A percentile compares a stretch with the other conserved stretches of the same genome.
These are phyloP conservation scores for Herpetomonas tarakana DNA, from an alignment of 208 protist species.

Conservation along the genomic window DNA sequence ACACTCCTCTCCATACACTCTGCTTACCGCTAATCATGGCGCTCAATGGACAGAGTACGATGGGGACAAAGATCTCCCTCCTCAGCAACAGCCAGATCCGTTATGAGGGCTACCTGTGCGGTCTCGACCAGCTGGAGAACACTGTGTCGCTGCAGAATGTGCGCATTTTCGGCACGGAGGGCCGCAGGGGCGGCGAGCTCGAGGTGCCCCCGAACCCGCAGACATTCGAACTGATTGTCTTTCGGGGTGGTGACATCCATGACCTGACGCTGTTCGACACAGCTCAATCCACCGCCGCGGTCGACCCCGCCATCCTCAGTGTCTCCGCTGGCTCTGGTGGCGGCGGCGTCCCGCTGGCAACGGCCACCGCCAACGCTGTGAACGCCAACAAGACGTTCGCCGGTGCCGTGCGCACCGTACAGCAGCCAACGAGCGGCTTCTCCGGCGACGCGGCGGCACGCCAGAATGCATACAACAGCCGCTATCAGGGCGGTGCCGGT, in stretches of 20 bases:
- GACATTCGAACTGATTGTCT: slow-evolving; percentile 88
- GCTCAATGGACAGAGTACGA: slow-evolving; percentile 11
- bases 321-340: slow-evolving; percentile 23
- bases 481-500: slow-evolving; percentile 2
- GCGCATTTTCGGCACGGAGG: slow-evolving; percentile 87
- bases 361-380: slow-evolving; percentile 12
- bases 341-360: not conserved
- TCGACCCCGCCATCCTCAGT: slow-evolving; percentile 81
- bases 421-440: slow-evolving; percentile 5
- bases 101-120: slow-evolving; percentile 80
- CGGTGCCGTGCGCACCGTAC: slow-evolving; percentile 1
- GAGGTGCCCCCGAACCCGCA: slow-evolving; percentile 67
- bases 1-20: no score
- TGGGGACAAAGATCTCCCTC: slow-evolving; percentile 74
- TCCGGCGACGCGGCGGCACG: slow-evolving; percentile 9
- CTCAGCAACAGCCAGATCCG: slow-evolving; percentile 89
- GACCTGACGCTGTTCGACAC: slow-evolving; percentile 80
- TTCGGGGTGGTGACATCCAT: slow-evolving; percentile 85
- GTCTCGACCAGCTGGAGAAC: slow-evolving; percentile 71
- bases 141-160: slow-evolving; percentile 87
- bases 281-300: slow-evolving; percentile 18
- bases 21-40: slow-evolving; percentile 25
- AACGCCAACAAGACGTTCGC: slow-evolving; percentile 1
- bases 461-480: slow-evolving; percentile 6
- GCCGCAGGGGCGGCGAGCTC: slow-evolving; percentile 42